These are phyloP conservation scores for Heliamphora exappendiculata DNA, from an alignment of 148 eudicot genomes.

Conservation along the genomic window DNA sequence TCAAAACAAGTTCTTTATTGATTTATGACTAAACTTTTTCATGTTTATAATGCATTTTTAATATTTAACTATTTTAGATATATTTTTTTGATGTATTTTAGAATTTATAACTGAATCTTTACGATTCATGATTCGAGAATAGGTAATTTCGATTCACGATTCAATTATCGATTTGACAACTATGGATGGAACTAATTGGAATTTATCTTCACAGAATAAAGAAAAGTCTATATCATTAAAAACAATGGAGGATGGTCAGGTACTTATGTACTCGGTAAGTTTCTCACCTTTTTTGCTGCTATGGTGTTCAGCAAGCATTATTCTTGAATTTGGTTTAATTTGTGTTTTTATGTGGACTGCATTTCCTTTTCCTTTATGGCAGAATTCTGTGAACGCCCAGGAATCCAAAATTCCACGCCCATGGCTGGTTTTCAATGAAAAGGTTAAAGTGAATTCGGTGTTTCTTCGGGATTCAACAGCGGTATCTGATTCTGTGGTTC, in stretches of 20 bases:
- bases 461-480: constrained; percentile 92
- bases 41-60: too few relatives aligned
- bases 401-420: constrained; percentile 71
- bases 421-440: constrained; percentile 95
- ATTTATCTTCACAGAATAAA: constrained; percentile 56
- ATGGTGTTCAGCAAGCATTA: background rate
- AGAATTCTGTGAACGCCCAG: constrained; percentile 90
- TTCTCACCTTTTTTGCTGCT: constrained; percentile 11
- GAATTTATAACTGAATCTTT: too few relatives aligned
- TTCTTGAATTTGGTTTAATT: background rate
- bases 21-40: too few relatives aligned
- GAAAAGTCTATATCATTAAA: constrained; percentile 75
- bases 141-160: too few relatives aligned
- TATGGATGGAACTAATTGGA: constrained; percentile 6
- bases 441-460: constrained; percentile 89
- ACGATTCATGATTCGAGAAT: too few relatives aligned
- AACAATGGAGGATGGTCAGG: constrained; percentile 97
- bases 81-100: too few relatives aligned
- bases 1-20: too few relatives aligned
- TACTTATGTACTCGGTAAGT: constrained; percentile 73
- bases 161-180: too few relatives aligned
- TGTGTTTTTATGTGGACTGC: background rate
- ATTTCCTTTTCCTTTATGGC: constrained; percentile 5
- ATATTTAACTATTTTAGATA: too few relatives aligned
- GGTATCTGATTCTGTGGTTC: constrained; percentile 78